A percentile compares a stretch with the other conserved stretches of the same genome.
Evolutionary conservation across 2,329 filamentous ascomycete species (phyloP).

Genomic region (Plectosphaerella plurivora): DNA sequence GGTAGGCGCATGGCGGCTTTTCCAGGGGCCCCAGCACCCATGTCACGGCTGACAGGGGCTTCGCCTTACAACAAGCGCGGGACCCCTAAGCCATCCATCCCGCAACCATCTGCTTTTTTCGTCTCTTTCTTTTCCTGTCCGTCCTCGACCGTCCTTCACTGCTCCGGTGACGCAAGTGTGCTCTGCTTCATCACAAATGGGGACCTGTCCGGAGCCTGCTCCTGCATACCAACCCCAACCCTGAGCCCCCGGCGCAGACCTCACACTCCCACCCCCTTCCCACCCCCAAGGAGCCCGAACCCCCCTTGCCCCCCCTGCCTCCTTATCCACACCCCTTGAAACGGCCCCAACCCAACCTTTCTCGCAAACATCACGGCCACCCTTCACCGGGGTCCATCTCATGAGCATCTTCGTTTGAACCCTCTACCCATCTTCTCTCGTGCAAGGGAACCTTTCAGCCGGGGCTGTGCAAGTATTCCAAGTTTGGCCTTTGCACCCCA

Average conservation of each 20-base stretch:
- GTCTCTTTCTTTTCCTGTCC: not conserved
- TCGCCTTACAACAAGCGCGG: constrained; percentile 3
- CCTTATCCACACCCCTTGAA: constrained; percentile 21
- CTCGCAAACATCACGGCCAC: constrained; percentile 13
- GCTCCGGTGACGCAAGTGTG: not conserved
- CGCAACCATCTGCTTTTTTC: constrained; percentile 1
- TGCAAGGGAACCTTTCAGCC: constrained; percentile 9
- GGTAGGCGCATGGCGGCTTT: not conserved
- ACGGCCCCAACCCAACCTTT: constrained; percentile 8
- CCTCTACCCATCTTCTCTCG: not conserved
- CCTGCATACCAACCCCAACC: constrained; percentile 4
- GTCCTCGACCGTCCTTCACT: not conserved
- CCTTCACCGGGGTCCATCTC: not conserved
- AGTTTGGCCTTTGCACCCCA: constrained; percentile 1
- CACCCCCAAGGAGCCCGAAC: constrained; percentile 3
- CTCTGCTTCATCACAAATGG: constrained; percentile 16
- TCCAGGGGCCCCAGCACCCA: not conserved
- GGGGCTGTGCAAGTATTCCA: constrained; percentile 18
- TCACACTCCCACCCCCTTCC: constrained; percentile 7
- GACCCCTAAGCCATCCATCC: constrained; percentile 1
- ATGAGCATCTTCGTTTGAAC: constrained; percentile 12
- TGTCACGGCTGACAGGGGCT: constrained; percentile 3
- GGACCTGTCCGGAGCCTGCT: constrained; percentile 2
- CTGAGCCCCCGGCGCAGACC: constrained; percentile 6
- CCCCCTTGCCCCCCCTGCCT: constrained; percentile 17